Evolutionary conservation across 345 rosid species (phyloP).

Genomic region (Kernera saxatilis): DNA sequence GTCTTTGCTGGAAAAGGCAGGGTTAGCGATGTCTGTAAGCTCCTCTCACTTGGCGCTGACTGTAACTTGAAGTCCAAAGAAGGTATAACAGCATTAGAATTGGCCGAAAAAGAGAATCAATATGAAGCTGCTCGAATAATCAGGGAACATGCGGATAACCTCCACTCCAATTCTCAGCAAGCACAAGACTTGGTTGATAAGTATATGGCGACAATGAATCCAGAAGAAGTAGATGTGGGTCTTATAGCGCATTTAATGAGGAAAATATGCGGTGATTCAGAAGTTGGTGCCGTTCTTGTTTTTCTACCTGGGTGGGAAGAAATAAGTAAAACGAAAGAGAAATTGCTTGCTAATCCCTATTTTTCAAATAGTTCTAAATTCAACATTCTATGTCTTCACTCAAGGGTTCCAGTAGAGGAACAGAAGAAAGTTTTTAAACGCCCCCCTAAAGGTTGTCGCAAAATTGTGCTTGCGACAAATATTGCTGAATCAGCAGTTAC

Average conservation of each 20-base stretch:
- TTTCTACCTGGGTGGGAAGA: conserved; percentile 99
- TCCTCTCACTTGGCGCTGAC: conserved; percentile 72
- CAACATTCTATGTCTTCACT: conserved; percentile 69
- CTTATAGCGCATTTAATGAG: conserved; percentile 61
- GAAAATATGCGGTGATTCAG: conserved; percentile 66
- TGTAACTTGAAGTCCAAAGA: conserved; percentile 50
- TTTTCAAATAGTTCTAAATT: conserved; percentile 56
- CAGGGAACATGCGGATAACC: conserved; percentile 38
- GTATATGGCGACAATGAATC: conserved; percentile 51
- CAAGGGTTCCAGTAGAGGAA: conserved; percentile 78
- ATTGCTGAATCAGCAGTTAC: conserved; percentile 94
- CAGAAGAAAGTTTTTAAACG: conserved; percentile 73
- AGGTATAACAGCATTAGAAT: conserved; percentile 61
- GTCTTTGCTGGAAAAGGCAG: conserved; percentile 88
- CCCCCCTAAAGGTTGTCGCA: conserved; percentile 73
- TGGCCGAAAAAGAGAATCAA: conserved; percentile 66
- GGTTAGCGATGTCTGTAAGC: conserved; percentile 69
- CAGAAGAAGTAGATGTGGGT: conserved; percentile 60
- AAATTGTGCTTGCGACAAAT: conserved; percentile 84
- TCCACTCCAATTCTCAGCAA: conserved; percentile 33
- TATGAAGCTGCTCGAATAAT: conserved; percentile 61
- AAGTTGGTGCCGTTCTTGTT: conserved; percentile 84
- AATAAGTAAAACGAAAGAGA: conserved; percentile 56
- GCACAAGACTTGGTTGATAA: conserved; percentile 53
- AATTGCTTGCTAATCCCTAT: conserved; percentile 41